These are phyloP conservation scores for Syncephalastrum monosporum DNA, from an alignment of 371 early-diverging fungal genomes.

Conservation along the genomic window DNA sequence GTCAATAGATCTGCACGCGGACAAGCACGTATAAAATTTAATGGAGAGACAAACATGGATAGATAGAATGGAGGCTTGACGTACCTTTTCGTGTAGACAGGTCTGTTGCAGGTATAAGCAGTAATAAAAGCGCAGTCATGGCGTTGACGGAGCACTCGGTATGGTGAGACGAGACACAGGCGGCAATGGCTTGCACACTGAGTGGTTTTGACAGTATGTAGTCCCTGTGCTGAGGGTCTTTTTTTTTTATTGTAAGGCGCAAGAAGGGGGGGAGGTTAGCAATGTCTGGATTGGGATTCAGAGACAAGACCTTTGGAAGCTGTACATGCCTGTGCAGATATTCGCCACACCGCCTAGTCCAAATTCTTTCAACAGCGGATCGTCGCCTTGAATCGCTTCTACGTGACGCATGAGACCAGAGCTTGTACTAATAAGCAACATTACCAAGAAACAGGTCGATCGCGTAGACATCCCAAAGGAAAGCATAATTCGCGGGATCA, in stretches of 20 bases:
- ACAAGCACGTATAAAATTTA: constrained; percentile 15
- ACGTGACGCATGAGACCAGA: background rate
- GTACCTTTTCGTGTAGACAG: too few species aligned
- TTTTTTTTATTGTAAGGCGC: background rate
- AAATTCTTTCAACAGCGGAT: constrained; percentile 43
- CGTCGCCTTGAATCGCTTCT: constrained; percentile 29
- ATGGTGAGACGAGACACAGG: constrained; percentile 17
- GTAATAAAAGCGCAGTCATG: constrained; percentile 39
- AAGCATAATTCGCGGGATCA: constrained; percentile 57
- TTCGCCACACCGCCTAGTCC: constrained; percentile 57
- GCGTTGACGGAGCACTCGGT: constrained; percentile 25
- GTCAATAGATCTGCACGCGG: constrained; percentile 16
- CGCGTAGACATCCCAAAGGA: constrained; percentile 44
- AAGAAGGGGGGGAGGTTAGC: background rate
- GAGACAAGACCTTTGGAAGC: background rate
- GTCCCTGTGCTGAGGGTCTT: constrained; percentile 33
- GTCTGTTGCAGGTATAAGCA: constrained; percentile 18
- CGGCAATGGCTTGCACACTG: constrained; percentile 16
- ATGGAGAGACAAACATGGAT: background rate
- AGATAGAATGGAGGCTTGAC: background rate
- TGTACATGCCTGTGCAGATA: constrained; percentile 38
- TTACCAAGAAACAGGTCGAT: constrained; percentile 54
- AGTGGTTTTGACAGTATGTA: constrained; percentile 31
- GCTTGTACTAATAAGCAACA: background rate
- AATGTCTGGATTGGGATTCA: background rate